Conservation (phyloP, 1,284 basidiomycete species). For the Moesziomyces antarcticus region DNA sequence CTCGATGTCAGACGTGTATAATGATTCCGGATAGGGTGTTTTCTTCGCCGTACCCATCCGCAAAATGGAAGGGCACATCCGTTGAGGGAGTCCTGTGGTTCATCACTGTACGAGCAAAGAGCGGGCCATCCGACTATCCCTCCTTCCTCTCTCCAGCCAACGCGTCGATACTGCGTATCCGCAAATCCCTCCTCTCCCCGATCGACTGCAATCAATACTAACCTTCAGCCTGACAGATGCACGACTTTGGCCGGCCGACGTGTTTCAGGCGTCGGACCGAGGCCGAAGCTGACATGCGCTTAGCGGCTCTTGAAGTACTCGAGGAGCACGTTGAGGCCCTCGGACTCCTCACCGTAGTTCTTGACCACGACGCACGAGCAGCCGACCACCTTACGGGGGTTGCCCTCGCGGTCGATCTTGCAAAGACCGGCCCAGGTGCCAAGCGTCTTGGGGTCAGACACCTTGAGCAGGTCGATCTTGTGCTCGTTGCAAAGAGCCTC, state of each 20-base stretch:
- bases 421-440: conserved; percentile 96
- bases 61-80: conserved; percentile 41
- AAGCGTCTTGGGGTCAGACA: conserved; percentile 93
- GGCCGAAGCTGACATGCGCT: conserved; percentile 5
- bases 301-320: conserved; percentile 93
- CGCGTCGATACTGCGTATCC: background rate
- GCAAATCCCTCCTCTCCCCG: background rate
- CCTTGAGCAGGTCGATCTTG: conserved; percentile 99
- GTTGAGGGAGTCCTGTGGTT: conserved; percentile 63
- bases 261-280: background rate
- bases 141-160: background rate
- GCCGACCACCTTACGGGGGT: conserved; percentile 86
- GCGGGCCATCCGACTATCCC: conserved; percentile 3
- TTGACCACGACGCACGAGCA: conserved; percentile 92
- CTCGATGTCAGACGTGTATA: conserved; percentile 54
- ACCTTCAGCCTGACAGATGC: conserved; percentile 31
- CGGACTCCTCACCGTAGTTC: conserved; percentile 95
- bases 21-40: conserved; percentile 61
- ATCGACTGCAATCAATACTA: conserved; percentile 22
- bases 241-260: conserved; percentile 3
- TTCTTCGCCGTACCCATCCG: conserved; percentile 48
- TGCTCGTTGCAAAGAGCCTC: conserved; percentile 99
- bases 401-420: conserved; percentile 95
- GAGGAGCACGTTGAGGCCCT: conserved; percentile 94
- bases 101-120: conserved; percentile 52